phyloP scores from a whole-genome alignment of 2,329 filamentous ascomycete species.

The Nigrograna mackinnonii region DNA sequence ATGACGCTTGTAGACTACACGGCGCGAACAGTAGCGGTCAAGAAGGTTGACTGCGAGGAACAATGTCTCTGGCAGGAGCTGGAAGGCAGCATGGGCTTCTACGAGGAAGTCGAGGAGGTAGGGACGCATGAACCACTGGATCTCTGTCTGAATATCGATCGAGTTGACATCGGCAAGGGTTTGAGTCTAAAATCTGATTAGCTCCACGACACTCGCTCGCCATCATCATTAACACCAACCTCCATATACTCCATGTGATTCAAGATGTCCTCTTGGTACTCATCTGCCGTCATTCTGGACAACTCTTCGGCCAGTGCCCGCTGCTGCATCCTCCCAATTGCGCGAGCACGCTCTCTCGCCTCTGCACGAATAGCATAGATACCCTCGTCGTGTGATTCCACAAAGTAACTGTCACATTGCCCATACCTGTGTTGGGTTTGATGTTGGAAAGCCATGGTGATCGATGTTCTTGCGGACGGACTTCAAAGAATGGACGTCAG shows the following conservation, averaged over 20 bases:
- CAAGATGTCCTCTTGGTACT: slow-evolving; percentile 94
- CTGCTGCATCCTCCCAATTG: slow-evolving; percentile 80
- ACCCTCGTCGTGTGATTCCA: slow-evolving; percentile 63
- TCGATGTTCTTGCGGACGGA: slow-evolving; percentile 27
- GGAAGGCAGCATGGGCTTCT: slow-evolving; percentile 94
- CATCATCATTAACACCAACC: slow-evolving; percentile 49
- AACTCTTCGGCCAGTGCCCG: slow-evolving; percentile 88
- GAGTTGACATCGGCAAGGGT: slow-evolving; percentile 95
- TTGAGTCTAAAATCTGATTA: slow-evolving; percentile 61
- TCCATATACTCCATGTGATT: slow-evolving; percentile 96
- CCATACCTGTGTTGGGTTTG: slow-evolving; percentile 59
- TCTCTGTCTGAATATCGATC: slow-evolving; percentile 98
- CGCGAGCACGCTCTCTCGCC: slow-evolving; percentile 74
- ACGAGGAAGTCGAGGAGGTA: slow-evolving; percentile 98
- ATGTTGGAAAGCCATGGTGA: slow-evolving; percentile 60
- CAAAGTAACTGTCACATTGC: slow-evolving; percentile 70
- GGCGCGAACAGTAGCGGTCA: slow-evolving; percentile 95
- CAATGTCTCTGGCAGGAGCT: slow-evolving; percentile 89
- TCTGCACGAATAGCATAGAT: slow-evolving; percentile 62
- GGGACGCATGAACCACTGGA: slow-evolving; percentile 99
- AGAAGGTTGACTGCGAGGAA: slow-evolving; percentile 96
- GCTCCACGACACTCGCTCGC: slow-evolving; percentile 12
- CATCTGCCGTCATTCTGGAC: slow-evolving; percentile 80
- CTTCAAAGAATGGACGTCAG: slow-evolving; percentile 51
- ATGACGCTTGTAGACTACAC: slow-evolving; percentile 98